These are phyloP conservation scores for Kwoniella dendrophila DNA, from an alignment of 768 basidiomycete species.

Conservation along the genomic window DNA sequence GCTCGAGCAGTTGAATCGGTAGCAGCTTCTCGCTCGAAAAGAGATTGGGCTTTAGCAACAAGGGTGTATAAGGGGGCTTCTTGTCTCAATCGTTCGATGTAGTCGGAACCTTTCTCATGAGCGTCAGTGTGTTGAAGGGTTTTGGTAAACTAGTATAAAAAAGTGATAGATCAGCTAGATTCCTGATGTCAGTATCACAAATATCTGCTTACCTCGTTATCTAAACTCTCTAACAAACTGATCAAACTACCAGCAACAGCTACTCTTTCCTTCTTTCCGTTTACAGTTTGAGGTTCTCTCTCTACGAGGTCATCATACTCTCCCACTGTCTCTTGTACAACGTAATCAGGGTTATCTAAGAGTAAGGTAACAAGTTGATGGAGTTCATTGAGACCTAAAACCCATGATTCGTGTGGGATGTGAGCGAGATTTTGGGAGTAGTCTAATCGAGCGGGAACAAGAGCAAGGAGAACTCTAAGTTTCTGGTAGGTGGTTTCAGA, in stretches of 20 bases:
- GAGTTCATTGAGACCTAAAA: slow-evolving; percentile 80
- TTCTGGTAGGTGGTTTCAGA: slow-evolving; percentile 86
- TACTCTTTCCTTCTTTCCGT: slow-evolving; percentile 65
- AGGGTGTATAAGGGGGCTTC: slow-evolving; percentile 92
- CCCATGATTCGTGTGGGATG: slow-evolving; percentile 93
- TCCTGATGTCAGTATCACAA: no score
- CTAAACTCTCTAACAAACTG: slow-evolving; percentile 90
- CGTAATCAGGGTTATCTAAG: slow-evolving; percentile 70
- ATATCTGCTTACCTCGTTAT: slow-evolving; percentile 69
- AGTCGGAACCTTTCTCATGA: slow-evolving; percentile 84
- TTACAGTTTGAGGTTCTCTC: slow-evolving; percentile 66
- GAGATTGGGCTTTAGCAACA: slow-evolving; percentile 86
- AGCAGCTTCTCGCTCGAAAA: slow-evolving; percentile 80
- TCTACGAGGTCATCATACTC: slow-evolving; percentile 84
- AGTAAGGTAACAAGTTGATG: slow-evolving; percentile 83
- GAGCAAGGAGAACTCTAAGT: slow-evolving; percentile 88
- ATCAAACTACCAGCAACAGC: slow-evolving; percentile 93
- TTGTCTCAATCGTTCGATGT: slow-evolving; percentile 93
- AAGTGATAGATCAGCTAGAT: not conserved
- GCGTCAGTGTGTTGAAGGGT: slow-evolving; percentile 97
- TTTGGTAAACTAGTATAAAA: slow-evolving; percentile 69
- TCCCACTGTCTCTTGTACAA: slow-evolving; percentile 75
- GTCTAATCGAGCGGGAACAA: slow-evolving; percentile 94
- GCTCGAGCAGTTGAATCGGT: slow-evolving; percentile 80
- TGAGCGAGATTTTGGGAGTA: slow-evolving; percentile 76